Evolutionary conservation across 371 early-diverging fungal genomes (phyloP).

Genomic region (Synchytrium microbalum): DNA sequence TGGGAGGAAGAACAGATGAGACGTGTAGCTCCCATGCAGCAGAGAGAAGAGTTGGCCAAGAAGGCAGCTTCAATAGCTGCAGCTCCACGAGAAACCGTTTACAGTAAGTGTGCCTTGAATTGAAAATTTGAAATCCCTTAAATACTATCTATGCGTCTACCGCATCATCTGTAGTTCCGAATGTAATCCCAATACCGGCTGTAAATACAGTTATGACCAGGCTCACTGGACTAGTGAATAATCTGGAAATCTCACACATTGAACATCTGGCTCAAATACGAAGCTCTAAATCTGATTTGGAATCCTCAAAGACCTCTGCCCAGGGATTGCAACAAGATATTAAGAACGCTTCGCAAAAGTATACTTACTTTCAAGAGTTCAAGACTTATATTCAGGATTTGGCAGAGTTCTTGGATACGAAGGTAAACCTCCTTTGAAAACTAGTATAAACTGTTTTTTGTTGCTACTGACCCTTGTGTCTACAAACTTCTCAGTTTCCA

Average conservation of each 20-base stretch:
- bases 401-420: conserved; percentile 62
- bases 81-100: conserved; percentile 1
- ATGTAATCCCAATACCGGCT: conserved; percentile 37
- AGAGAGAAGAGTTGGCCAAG: conserved; percentile 28
- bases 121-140: neutral
- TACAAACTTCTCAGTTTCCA: conserved; percentile 36
- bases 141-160: conserved; percentile 3
- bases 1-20: conserved; percentile 64
- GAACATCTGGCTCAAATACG: conserved; percentile 41
- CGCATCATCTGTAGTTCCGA: conserved; percentile 61
- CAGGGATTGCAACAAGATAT: conserved; percentile 40
- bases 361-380: conserved; percentile 61
- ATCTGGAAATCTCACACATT: conserved; percentile 29
- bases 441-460: neutral
- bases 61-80: conserved; percentile 11
- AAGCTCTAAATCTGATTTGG: conserved; percentile 39
- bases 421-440: conserved; percentile 30
- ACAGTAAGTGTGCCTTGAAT: neutral
- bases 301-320: conserved; percentile 25
- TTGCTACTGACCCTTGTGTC: neutral
- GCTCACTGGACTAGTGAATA: conserved; percentile 27
- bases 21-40: conserved; percentile 21
- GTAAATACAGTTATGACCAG: conserved; percentile 38
- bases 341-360: conserved; percentile 41
- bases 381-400: conserved; percentile 46